Conservation (phyloP, 2,329 filamentous ascomycete genomes). For the Apiospora saccharicola region DNA sequence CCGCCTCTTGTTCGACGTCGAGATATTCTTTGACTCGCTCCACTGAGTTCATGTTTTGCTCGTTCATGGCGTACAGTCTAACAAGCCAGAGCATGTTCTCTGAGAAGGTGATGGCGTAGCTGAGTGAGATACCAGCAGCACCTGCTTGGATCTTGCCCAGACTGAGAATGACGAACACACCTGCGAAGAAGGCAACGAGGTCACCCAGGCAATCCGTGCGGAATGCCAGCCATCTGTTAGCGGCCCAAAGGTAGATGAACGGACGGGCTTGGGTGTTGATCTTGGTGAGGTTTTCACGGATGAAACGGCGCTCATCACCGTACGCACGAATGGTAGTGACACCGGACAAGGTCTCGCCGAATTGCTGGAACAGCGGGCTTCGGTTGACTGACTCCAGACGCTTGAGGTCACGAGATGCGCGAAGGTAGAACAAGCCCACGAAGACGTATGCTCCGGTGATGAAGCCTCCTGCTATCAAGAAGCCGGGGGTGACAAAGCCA, state of each 20-base stretch:
- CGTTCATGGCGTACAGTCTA: constrained; percentile 89
- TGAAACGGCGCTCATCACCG: constrained; percentile 90
- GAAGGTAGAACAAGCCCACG: constrained; percentile 87
- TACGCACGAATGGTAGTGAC: constrained; percentile 98
- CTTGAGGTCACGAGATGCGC: constrained; percentile 93
- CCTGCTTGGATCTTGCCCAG: constrained; percentile 87
- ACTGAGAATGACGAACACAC: constrained; percentile 86
- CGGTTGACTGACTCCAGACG: constrained; percentile 92
- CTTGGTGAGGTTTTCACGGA: constrained; percentile 85
- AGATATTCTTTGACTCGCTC: constrained; percentile 98
- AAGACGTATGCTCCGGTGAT: constrained; percentile 85
- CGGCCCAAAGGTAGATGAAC: constrained; percentile 95
- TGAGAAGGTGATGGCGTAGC: constrained; percentile 95
- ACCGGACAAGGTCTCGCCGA: constrained; percentile 92
- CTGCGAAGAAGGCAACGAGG: constrained; percentile 91
- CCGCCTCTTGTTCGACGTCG: constrained; percentile 93
- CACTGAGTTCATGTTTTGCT: constrained; percentile 99
- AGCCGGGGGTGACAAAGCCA: constrained; percentile 86
- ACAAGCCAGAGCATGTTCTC: constrained; percentile 98
- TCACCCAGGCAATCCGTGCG: constrained; percentile 91
- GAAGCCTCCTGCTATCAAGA: constrained; percentile 85
- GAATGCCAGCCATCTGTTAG: constrained; percentile 95
- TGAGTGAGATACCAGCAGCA: constrained; percentile 90
- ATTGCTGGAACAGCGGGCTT: constrained; percentile 96
- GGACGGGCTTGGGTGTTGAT: constrained; percentile 93